Evolutionary conservation across 2,329 filamentous ascomycete genomes (phyloP), one percentile per base, ranked within the genome.

Genomic region (Canariomyces notabilis): DNA sequence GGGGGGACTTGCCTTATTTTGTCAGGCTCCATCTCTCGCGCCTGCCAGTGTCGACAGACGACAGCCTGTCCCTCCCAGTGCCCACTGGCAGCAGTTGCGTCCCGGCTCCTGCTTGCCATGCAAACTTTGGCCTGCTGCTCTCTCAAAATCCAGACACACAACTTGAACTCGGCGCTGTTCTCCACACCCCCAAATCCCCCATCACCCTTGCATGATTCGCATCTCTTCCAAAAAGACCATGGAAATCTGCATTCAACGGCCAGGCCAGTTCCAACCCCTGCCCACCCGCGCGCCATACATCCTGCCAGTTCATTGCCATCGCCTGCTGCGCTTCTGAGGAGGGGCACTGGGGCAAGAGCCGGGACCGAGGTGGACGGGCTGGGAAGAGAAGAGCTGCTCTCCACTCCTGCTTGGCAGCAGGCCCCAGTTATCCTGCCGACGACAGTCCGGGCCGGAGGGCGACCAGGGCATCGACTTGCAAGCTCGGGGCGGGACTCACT

Each of bases 191-290:
- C 42, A 49, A 29, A 47, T 45, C 42, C 44, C 38, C 42, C 48
- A 29, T 50, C 22, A 55, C 55, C 53, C 56, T 59, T 59, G 53
- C 52, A 55, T 57, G 54, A 54, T 54, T 47, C 51, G 49, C 55
- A 50, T 57, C 42, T 46, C 45, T 44, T 38, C 26, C 44, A 35
- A 31, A 48, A 46, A 53, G 48, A 50, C 49, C 52, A 59, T 58
- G 55, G 51, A 55, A 58, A 56, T 54, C 54, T 52, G 57, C 52
- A 56, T 58, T 57, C 55, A 57, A 60, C 57, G 56, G 56, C 52
- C 49, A 43, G 44, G 47, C 40, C 48, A 53, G 42, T 48, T 39
- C 37, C 48, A 37, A 56, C 49, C 55, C 51, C 44, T 57, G 52
- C 37, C 46, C 47, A 37, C 37, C 46, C 43, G 42, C 42, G 37